Conservation (phyloP, 306 rosid species). For the Biancaea sappan region DNA sequence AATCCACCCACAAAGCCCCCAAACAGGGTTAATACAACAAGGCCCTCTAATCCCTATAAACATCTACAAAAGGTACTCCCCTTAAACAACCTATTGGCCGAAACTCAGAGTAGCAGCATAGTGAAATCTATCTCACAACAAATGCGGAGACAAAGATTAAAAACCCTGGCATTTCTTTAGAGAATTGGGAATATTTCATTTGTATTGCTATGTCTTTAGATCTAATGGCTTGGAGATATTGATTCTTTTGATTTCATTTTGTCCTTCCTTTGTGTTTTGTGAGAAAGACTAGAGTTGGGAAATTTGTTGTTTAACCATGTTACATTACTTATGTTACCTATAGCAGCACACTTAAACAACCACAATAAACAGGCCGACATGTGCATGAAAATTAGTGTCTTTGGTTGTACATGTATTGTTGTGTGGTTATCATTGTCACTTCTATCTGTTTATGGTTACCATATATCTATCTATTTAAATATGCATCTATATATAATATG, state of each 20-base stretch:
- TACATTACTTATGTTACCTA: not conserved
- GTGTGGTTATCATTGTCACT: not conserved
- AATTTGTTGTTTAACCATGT: not conserved
- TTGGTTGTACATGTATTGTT: not conserved
- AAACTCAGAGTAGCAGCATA: too few species aligned
- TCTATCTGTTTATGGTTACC: not conserved
- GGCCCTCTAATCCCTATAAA: too few species aligned
- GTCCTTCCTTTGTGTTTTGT: not conserved
- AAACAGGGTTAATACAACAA: too few species aligned
- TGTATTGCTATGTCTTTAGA: not conserved
- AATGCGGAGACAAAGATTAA: too few species aligned
- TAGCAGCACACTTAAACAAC: not conserved
- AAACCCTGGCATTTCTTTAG: too few species aligned
- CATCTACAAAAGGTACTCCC: too few species aligned
- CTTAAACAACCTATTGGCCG: too few species aligned
- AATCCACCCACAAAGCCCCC: too few species aligned
- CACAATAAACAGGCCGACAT: not conserved
- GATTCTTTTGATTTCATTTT: not conserved
- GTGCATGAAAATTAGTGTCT: not conserved
- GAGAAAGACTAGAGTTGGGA: constrained; percentile 13
- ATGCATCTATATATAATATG: not conserved
- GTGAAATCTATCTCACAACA: too few species aligned
- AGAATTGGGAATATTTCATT: too few species aligned
- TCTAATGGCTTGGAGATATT: constrained; percentile 16
- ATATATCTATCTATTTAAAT: not conserved